A percentile compares a stretch with the other conserved stretches of the same genome.
phyloP scores from a whole-genome alignment of 768 basidiomycete species.

The Kwoniella sp. region DNA sequence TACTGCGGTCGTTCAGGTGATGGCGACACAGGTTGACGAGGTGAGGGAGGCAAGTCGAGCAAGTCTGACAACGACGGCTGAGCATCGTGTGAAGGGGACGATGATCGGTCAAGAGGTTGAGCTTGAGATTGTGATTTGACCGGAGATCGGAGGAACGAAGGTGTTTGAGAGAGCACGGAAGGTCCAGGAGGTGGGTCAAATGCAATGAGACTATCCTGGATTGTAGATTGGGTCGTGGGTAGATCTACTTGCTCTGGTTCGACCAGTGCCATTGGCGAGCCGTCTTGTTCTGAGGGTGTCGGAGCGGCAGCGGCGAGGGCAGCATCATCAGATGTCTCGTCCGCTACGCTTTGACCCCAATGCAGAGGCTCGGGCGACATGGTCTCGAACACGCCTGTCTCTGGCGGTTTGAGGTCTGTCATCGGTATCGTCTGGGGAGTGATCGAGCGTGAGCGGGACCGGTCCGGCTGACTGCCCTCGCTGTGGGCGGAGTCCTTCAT shows the following conservation, averaged over 20 bases:
- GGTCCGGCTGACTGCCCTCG: not conserved
- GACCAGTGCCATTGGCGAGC: not conserved
- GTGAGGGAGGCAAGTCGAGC: not conserved
- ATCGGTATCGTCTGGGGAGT: conserved; percentile 12
- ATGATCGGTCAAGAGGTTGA: not conserved
- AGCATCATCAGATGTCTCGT: not conserved
- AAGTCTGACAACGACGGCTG: not conserved
- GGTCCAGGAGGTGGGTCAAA: not conserved
- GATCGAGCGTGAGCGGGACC: not conserved
- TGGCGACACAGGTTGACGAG: not conserved
- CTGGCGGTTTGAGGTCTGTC: not conserved
- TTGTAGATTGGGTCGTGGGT: not conserved
- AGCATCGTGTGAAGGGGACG: not conserved
- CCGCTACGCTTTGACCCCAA: not conserved
- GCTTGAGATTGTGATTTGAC: not conserved
- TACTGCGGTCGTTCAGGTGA: not conserved
- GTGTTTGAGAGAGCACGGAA: not conserved
- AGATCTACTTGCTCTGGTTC: not conserved
- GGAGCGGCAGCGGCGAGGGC: not conserved
- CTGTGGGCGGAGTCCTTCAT: no score
- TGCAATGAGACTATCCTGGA: not conserved
- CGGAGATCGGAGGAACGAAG: not conserved
- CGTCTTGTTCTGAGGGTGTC: not conserved
- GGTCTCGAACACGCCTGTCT: not conserved
- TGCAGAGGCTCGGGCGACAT: not conserved